Evolutionary conservation across 495 filamentous ascomycete genomes (phyloP), one percentile per base, ranked within the genome.

Genomic region (Xylaria acuta): DNA sequence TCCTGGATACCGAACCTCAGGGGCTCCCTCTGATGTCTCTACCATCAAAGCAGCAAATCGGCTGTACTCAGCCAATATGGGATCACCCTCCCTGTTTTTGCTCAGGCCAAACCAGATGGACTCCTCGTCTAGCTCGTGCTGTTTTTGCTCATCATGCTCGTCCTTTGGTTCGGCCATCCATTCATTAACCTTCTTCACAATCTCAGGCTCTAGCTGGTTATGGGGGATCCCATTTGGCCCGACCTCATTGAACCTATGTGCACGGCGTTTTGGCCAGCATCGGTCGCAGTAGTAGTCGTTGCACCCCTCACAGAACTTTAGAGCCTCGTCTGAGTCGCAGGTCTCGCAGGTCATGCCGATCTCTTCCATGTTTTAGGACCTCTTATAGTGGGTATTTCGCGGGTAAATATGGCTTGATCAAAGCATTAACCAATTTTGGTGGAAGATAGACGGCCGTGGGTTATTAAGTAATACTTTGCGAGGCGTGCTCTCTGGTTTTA

Each of bases 261-360:
- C 51, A 11, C 51, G n/a, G 22, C 51, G 51, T 27, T 54, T 54
- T 11, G n/a, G 51, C 51, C 51, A 54, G 12, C 51, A 54, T 27
- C 25, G 6, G 8, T 27, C 7, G 7, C 51, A 54, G 51, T 54
- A 54, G 25, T 54, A 54, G n/a, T 54, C 51, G 51, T 54, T 54
- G 51, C 51, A 54, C 25, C n/a, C 51, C 51, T 54, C 51, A 27
- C 51, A 54, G 22, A 54, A 54, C 51, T 54, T 54, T 27, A 54
- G 22, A 22, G 9, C 22, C 25, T 54, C 51, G 2, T 11, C 25
- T 54, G n/a, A 25, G 5, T 22, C n/a, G 25, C 51, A 54, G 25
- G n/a, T 27, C 22, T 54, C 51, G 51, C 51, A 54, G 43, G 43
- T 47, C 43, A 18, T 20, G 2, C n/a, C n/a, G n/a, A 20, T 2